A percentile compares a stretch with the other conserved stretches of the same genome.
These are phyloP conservation scores for Acrocalymma vagum DNA, from an alignment of 2,329 filamentous ascomycete genomes.

Conservation along the genomic window DNA sequence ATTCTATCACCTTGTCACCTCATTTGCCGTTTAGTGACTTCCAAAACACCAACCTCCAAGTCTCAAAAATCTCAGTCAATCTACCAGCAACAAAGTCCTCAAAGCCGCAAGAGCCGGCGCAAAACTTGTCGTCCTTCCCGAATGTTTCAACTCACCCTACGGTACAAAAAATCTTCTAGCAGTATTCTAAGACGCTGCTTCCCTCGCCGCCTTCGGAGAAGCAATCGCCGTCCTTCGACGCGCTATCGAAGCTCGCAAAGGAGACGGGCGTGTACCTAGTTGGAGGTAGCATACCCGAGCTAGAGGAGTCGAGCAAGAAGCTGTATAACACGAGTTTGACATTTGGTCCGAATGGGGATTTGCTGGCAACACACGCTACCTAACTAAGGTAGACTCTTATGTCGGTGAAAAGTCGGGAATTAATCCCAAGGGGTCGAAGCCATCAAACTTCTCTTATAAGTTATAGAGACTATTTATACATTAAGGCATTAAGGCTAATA, in stretches of 20 bases:
- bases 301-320: slow-evolving; percentile 67
- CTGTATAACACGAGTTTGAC: slow-evolving; percentile 92
- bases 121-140: slow-evolving; percentile 88
- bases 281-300: slow-evolving; percentile 92
- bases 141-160: slow-evolving; percentile 99
- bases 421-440: too few relatives aligned
- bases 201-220: slow-evolving; percentile 76
- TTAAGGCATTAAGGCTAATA: too few relatives aligned
- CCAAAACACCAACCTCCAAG: too few relatives aligned
- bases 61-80: too few relatives aligned
- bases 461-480: too few relatives aligned
- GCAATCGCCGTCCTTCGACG: slow-evolving; percentile 84
- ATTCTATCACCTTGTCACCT: too few relatives aligned
- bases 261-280: slow-evolving; percentile 84
- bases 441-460: too few relatives aligned
- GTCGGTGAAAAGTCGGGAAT: too few relatives aligned
- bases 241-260: slow-evolving; percentile 79
- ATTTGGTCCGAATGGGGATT: slow-evolving; percentile 78
- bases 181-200: slow-evolving; percentile 88
- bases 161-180: slow-evolving; percentile 89
- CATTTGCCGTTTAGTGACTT: too few relatives aligned
- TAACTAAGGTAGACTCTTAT: too few relatives aligned
- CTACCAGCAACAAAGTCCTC: slow-evolving; percentile 81
- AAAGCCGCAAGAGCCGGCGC: slow-evolving; percentile 80
- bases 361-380: slow-evolving; percentile 88